Percentiles rank a stretch among this genome's conserved stretches.
These are phyloP conservation scores for Ceratonia siliqua DNA, from an alignment of 306 rosid species.

Conservation along the genomic window DNA sequence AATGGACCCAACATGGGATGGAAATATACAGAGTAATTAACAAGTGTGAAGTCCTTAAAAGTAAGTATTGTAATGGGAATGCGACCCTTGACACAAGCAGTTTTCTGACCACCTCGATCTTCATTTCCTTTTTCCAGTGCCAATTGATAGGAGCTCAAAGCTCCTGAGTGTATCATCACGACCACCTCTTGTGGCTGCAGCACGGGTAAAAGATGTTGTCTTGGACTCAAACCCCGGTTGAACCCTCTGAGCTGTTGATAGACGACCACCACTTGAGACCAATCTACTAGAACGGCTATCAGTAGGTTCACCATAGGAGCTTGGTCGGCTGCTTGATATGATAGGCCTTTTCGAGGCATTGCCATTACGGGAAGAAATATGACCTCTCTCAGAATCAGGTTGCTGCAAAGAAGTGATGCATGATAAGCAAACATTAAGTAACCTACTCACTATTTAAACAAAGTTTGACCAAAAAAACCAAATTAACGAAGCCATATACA, in stretches of 20 bases:
- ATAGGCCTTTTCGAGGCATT: conserved; percentile 83
- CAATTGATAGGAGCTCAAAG: conserved; percentile 89
- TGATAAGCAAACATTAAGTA: conserved; percentile 9
- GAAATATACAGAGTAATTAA: too few species aligned
- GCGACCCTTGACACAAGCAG: not conserved
- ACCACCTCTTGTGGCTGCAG: conserved; percentile 60
- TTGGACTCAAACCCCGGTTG: conserved; percentile 86
- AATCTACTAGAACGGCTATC: conserved; percentile 74
- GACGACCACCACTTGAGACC: conserved; percentile 80
- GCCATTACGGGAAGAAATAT: conserved; percentile 83
- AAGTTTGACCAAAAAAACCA: not conserved
- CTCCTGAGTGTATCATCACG: conserved; percentile 86
- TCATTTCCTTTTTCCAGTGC: conserved; percentile 80
- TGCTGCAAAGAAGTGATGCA: conserved; percentile 52
- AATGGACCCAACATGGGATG: too few species aligned
- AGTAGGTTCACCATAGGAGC: conserved; percentile 86
- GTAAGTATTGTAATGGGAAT: too few species aligned
- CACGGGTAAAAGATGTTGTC: conserved; percentile 62
- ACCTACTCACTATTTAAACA: not conserved
- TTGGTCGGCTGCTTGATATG: conserved; percentile 76
- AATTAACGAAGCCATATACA: not conserved
- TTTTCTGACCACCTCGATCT: conserved; percentile 27
- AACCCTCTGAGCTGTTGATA: conserved; percentile 77
- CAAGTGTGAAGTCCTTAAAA: too few species aligned
- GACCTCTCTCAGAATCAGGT: conserved; percentile 72